A percentile compares a stretch with the other conserved stretches of the same genome.
Evolutionary conservation across 345 rosid genomes (phyloP).

Genomic region (Chamaenerion angustifolium): DNA sequence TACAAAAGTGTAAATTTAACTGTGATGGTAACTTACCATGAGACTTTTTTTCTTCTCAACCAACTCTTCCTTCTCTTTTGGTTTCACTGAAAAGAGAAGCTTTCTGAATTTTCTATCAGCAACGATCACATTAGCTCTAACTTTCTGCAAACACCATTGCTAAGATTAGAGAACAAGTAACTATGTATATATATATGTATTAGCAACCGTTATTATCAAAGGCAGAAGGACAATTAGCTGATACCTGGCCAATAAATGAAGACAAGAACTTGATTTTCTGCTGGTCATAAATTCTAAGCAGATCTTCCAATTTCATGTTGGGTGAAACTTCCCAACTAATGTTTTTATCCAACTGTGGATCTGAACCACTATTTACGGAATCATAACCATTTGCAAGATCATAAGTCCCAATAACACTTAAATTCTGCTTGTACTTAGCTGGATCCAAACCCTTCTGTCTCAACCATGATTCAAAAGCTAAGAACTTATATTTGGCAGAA

Average conservation of each 20-base stretch:
- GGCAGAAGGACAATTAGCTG: constrained; percentile 8
- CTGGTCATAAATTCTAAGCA: constrained; percentile 61
- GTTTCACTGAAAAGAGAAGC: constrained; percentile 69
- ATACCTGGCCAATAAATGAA: constrained; percentile 84
- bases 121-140: constrained; percentile 40
- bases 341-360: constrained; percentile 19
- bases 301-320: constrained; percentile 77
- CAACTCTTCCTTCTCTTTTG: constrained; percentile 62
- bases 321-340: constrained; percentile 31
- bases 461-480: constrained; percentile 93
- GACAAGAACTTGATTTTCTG: constrained; percentile 77
- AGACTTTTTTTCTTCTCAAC: constrained; percentile 60
- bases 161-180: not conserved
- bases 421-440: constrained; percentile 46
- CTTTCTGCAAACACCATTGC: constrained; percentile 37
- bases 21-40: constrained; percentile 40
- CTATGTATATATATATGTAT: not conserved
- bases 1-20: too few species aligned
- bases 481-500: constrained; percentile 64
- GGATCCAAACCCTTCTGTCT: constrained; percentile 81
- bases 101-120: constrained; percentile 57
- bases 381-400: constrained; percentile 22
- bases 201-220: not conserved
- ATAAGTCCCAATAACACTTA: constrained; percentile 56
- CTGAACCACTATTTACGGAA: constrained; percentile 20